These are phyloP conservation scores for Scenedesmus sp. DNA, from an alignment of 163 green algal genomes.

Conservation along the genomic window DNA sequence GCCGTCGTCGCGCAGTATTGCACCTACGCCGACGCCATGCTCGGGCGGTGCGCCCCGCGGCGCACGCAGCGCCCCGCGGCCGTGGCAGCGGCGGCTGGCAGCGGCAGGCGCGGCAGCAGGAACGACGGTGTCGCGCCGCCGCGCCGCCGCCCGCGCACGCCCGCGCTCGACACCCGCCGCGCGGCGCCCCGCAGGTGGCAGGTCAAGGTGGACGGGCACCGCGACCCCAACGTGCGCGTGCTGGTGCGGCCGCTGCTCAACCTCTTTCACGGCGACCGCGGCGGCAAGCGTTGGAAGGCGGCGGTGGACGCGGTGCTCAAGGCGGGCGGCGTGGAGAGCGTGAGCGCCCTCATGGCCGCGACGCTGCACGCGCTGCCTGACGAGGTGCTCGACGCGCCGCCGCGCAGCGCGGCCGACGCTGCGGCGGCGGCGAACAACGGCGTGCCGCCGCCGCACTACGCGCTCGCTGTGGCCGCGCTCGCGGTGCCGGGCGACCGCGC, in stretches of 20 bases:
- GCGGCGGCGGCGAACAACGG: slow-evolving; percentile 1
- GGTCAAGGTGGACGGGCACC: slow-evolving; percentile 65
- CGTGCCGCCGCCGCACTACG: neutral
- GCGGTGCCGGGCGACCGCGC: slow-evolving; percentile 24
- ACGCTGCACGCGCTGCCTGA: slow-evolving; percentile 62
- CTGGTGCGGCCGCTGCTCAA: slow-evolving; percentile 85
- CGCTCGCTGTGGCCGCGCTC: slow-evolving; percentile 4
- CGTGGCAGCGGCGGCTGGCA: no score
- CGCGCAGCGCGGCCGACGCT: slow-evolving; percentile 22
- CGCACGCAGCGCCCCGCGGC: no score
- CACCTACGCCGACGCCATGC: slow-evolving; percentile 73
- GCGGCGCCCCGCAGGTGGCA: slow-evolving; percentile 53
- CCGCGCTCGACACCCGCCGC: no score
- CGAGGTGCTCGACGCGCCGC: slow-evolving; percentile 67
- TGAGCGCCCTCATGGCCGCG: slow-evolving; percentile 67
- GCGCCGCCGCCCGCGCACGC: no score
- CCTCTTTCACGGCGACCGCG: slow-evolving; percentile 83
- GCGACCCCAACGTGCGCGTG: slow-evolving; percentile 69
- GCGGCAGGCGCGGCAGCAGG: no score
- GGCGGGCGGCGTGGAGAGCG: neutral
- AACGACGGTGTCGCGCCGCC: no score
- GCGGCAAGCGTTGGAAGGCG: slow-evolving; percentile 70
- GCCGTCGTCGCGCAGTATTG: slow-evolving; percentile 82
- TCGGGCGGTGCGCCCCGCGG: slow-evolving; percentile 54
- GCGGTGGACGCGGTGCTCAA: slow-evolving; percentile 60